Evolutionary conservation across 2,329 filamentous ascomycete genomes (phyloP).

Genomic region (Zarea fungicola): DNA sequence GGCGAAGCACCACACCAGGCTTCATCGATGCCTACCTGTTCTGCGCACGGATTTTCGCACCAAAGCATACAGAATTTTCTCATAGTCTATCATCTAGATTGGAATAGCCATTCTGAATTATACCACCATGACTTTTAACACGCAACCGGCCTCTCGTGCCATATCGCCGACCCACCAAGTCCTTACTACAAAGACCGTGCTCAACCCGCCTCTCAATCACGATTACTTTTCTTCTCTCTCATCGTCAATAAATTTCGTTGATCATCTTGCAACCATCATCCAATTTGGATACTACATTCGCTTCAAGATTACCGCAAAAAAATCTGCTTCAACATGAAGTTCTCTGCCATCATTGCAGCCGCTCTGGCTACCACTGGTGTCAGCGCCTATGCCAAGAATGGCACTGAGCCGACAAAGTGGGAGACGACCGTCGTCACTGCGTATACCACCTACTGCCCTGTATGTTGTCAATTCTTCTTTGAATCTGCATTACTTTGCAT

Average conservation of each 20-base stretch:
- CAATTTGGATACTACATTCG: constrained; percentile 10
- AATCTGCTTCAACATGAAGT: constrained; percentile 11
- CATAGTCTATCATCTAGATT: not conserved
- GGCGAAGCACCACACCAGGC: not conserved
- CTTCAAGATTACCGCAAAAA: not conserved
- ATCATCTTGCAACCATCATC: not conserved
- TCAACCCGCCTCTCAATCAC: not conserved
- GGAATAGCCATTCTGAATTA: not conserved
- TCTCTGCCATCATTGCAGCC: constrained; percentile 2
- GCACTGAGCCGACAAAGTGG: not conserved
- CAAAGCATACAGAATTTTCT: no score
- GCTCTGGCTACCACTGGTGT: constrained; percentile 10
- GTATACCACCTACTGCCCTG: constrained; percentile 40
- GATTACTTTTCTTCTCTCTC: not conserved
- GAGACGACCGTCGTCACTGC: constrained; percentile 22
- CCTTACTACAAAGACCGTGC: constrained; percentile 11
- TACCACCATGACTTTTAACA: no score
- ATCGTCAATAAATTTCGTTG: not conserved
- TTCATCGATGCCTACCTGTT: not conserved
- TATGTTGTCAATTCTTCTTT: no score
- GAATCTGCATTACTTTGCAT: no score
- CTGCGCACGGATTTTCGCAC: no score
- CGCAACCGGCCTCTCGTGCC: not conserved
- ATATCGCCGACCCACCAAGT: not conserved
- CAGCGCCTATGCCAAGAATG: constrained; percentile 17